Evolutionary conservation across 2,329 filamentous ascomycete species (phyloP).

Genomic region (Sclerotinia subarctica): DNA sequence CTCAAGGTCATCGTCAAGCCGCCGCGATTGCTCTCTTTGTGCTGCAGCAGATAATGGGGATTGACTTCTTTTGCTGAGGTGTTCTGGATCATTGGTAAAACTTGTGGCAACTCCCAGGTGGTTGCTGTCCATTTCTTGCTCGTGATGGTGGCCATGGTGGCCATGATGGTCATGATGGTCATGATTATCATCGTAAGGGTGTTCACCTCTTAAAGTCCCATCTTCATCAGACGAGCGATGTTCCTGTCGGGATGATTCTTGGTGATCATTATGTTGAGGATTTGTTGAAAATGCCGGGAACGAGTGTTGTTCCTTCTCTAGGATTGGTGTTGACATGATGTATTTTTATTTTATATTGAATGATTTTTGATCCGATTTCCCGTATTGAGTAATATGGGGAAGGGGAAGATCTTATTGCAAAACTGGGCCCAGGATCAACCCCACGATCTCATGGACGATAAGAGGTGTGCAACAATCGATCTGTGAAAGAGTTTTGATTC

Average conservation of each 20-base stretch:
- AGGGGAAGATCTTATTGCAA: slow-evolving; percentile 10
- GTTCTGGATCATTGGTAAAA: slow-evolving; percentile 38
- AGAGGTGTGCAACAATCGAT: neutral
- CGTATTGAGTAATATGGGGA: slow-evolving; percentile 3
- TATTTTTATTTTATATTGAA: neutral
- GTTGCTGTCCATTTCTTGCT: slow-evolving; percentile 36
- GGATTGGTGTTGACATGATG: slow-evolving; percentile 35
- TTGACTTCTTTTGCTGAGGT: slow-evolving; percentile 24
- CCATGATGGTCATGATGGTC: slow-evolving; percentile 21
- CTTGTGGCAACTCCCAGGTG: slow-evolving; percentile 49
- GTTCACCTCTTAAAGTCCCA: slow-evolving; percentile 35
- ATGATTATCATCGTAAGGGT: neutral
- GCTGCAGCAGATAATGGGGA: slow-evolving; percentile 50
- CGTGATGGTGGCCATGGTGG: slow-evolving; percentile 24
- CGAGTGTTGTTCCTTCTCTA: slow-evolving; percentile 37
- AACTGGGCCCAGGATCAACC: slow-evolving; percentile 15
- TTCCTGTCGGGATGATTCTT: slow-evolving; percentile 19
- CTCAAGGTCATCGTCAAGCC: slow-evolving; percentile 63
- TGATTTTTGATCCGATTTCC: neutral
- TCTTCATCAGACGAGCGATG: slow-evolving; percentile 38
- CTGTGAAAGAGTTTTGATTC: neutral
- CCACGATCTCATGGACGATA: slow-evolving; percentile 14
- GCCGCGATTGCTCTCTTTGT: slow-evolving; percentile 56
- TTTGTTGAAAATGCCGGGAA: slow-evolving; percentile 36
- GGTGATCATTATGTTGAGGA: slow-evolving; percentile 4